A percentile compares a stretch with the other conserved stretches of the same genome.
These are phyloP conservation scores for Mycothermus thermophilus DNA, from an alignment of 495 filamentous ascomycete genomes.

Conservation along the genomic window DNA sequence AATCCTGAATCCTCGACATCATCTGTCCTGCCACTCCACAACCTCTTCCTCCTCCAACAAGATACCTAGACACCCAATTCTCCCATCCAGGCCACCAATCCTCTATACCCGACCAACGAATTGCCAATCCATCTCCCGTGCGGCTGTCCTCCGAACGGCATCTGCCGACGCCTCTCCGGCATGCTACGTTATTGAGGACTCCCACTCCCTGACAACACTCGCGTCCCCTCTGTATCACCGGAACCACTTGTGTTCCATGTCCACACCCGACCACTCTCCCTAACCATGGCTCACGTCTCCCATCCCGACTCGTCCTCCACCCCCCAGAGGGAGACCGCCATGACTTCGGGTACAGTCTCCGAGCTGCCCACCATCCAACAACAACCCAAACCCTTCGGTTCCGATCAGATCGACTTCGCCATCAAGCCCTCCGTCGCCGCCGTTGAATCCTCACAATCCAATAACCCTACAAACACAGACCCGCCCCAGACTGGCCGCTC, in stretches of 20 bases:
- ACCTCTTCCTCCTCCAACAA: too few species aligned
- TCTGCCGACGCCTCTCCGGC: neutral
- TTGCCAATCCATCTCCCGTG: too few species aligned
- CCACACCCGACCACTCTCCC: too few species aligned
- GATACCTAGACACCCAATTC: too few species aligned
- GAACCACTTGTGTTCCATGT: too few species aligned
- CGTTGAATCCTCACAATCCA: slow-evolving; percentile 21
- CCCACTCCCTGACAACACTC: neutral
- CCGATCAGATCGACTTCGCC: slow-evolving; percentile 23
- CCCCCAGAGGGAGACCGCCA: slow-evolving; percentile 9
- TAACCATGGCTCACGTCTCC: slow-evolving; percentile 15
- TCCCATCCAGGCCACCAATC: too few species aligned
- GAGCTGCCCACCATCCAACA: slow-evolving; percentile 21
- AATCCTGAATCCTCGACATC: too few species aligned
- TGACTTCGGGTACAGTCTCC: slow-evolving; percentile 15
- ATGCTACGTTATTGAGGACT: slow-evolving; percentile 13
- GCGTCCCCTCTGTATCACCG: too few species aligned
- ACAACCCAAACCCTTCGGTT: slow-evolving; percentile 15
- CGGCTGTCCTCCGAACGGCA: too few species aligned
- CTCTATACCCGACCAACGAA: too few species aligned
- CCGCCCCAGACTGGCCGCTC: slow-evolving; percentile 16
- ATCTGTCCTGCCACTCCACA: too few species aligned
- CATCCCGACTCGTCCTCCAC: slow-evolving; percentile 6
- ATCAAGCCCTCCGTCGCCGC: slow-evolving; percentile 10
- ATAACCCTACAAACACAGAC: slow-evolving; percentile 15